Evolutionary conservation across 495 filamentous ascomycete species (phyloP), one percentile per base, ranked within the genome.

Genomic region (Chaetomidium leptoderma): DNA sequence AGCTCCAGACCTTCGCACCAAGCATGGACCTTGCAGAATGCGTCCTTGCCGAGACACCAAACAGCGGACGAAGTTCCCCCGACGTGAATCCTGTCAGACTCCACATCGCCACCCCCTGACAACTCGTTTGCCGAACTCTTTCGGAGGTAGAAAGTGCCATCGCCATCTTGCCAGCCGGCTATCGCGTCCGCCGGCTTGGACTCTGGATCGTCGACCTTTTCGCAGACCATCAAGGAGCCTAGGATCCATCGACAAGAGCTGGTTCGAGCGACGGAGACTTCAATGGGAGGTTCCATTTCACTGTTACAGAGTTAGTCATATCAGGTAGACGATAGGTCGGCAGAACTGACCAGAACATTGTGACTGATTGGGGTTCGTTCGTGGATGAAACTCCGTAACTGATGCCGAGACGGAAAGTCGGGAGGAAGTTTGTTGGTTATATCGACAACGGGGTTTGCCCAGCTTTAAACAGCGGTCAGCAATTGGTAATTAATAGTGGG

Each of bases 141-240:
- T 27, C 48, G 48, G 19, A 51, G 48, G 48, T 51, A 51, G 32
- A 51, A 51, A 37, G 23, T 39, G 33, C 14, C 17, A 4, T 51
- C 35, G 33, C 33, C 48, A 51, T 51, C 48, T 51, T 39, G 48
- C 48, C 48, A 51, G 48, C 39, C 10, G 48, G 33, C 33, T n/a
- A 51, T 39, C 8, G 48, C 21, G 33, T 51, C 48, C 10, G 21
- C 33, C 4, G 48, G 48, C 33, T 37, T 51, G 33, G 33, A 26
- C 13, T 39, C n/a, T 9, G 21, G 33, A 27, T 27, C 16, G 35
- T 36, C 30, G 32, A 26, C 47, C 47, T 50, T 50, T 39, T 51
- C 48, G 48, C 48, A 37, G 13, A 51, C 33, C 10, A 51, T 51
- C 48, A 37, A 21, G 21, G 48, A 51, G 33, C 48, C 48, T 1